Evolutionary conservation across 2,329 filamentous ascomycete genomes (phyloP), one percentile per base, ranked within the genome.

Genomic region (Diaporthe australafricana): DNA sequence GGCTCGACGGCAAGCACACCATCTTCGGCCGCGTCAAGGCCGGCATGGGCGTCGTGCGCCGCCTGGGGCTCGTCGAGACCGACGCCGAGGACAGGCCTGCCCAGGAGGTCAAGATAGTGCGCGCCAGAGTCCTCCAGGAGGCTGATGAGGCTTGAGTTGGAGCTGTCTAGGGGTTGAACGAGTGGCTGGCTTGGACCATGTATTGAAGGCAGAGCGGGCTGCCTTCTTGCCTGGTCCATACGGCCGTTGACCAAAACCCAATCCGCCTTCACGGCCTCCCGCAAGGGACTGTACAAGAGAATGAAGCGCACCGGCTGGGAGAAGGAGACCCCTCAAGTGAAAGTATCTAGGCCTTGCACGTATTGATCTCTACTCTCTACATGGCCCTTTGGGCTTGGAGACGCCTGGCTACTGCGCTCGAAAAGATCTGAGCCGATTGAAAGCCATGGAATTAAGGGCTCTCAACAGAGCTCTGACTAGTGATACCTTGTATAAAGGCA

Each of bases 1-100:
- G 96, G 96, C 84, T 99, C 72, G 96, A 99, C 83, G 95, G 95
- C 27, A 98, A 98, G 83, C 96, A 99, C 81, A 97, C 95, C 14
- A 97, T 99, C 76, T 99, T 99, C 80, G 96, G 96, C 1, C 86
- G 96, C 68, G 95, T 99, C 48, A 95, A 93, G 84, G 89, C 84
- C 69, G 96, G 96, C 0, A 90, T 98, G 88, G 86, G 88, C 70
- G 87, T 96, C n/a, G 91, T 98, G 35, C 92, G 94, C 85, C 88
- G 94, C 75, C 93, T 99, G 90, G 96, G 95, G 0, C 81, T 96
- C 71, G 94, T 98, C 63, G 94, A 93, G 84, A 98, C 95, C 0
- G 94, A 90, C 30, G 83, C 84, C 9, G 94, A 96, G 76, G 96
- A 98, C 81, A 86, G 92, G 76, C 96, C 96, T 0, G 83, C 91